These are phyloP conservation scores for Blastobotrys aristatus DNA, from an alignment of 1,139 yeast species.

Conservation along the genomic window DNA sequence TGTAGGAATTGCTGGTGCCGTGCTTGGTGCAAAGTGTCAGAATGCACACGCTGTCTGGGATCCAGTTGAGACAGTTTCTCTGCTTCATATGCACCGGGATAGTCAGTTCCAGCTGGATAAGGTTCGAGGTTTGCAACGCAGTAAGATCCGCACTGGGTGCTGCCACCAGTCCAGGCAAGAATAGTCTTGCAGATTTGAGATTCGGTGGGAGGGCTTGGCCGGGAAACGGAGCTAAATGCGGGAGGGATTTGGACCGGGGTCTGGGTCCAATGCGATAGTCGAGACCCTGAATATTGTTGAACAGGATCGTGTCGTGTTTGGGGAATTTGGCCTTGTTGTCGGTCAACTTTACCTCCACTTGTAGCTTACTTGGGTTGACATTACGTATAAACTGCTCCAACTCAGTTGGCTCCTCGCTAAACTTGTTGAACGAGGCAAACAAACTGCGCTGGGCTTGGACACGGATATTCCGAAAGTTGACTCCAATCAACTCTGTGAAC, in stretches of 20 bases:
- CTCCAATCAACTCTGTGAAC: not conserved
- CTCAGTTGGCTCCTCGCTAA: too few relatives aligned
- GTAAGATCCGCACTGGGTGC: not conserved
- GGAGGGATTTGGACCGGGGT: not conserved
- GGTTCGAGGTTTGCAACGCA: not conserved
- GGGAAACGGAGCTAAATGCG: not conserved
- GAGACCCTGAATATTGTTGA: not conserved
- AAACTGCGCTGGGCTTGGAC: not conserved
- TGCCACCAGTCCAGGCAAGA: not conserved
- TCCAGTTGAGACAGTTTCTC: conserved; percentile 4
- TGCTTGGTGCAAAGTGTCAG: not conserved
- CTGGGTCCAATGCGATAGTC: not conserved
- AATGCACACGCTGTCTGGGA: not conserved
- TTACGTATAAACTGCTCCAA: not conserved
- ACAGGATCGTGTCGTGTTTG: not conserved
- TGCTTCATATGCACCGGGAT: not conserved
- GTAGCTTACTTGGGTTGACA: not conserved
- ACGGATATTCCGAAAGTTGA: not conserved
- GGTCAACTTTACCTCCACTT: not conserved
- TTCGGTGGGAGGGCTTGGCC: not conserved
- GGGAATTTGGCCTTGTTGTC: not conserved
- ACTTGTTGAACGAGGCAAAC: too few relatives aligned
- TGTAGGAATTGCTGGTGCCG: too few relatives aligned
- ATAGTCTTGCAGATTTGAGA: not conserved
- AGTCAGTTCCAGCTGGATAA: not conserved